These are phyloP conservation scores for Abrus precatorius DNA, from an alignment of 306 rosid genomes.

Conservation along the genomic window DNA sequence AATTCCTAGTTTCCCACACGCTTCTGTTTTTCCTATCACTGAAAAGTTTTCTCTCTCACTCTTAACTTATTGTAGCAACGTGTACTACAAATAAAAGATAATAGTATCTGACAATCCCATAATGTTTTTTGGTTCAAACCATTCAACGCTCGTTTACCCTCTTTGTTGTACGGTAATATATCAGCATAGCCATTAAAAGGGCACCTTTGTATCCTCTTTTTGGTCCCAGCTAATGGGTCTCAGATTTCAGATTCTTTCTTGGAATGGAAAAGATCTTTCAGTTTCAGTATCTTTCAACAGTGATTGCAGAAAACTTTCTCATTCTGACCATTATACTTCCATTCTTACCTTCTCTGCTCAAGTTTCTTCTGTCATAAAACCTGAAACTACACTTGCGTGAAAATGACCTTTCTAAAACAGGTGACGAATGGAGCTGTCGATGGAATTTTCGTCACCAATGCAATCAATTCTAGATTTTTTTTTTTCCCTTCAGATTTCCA, in stretches of 20 bases:
- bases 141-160: slow-evolving; percentile 30
- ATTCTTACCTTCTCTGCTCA: slow-evolving; percentile 44
- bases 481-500: background rate
- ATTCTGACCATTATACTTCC: slow-evolving; percentile 47
- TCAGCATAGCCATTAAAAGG: slow-evolving; percentile 52
- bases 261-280: slow-evolving; percentile 51
- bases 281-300: slow-evolving; percentile 59
- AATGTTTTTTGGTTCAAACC: slow-evolving; percentile 50
- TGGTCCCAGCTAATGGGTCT: slow-evolving; percentile 51
- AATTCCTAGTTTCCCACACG: slow-evolving; percentile 27
- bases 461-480: slow-evolving; percentile 18
- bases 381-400: slow-evolving; percentile 52
- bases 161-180: slow-evolving; percentile 36
- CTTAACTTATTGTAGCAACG: slow-evolving; percentile 56
- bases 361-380: slow-evolving; percentile 50
- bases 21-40: background rate
- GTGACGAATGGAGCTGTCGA: slow-evolving; percentile 44
- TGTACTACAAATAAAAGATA: slow-evolving; percentile 63
- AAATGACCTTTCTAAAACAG: slow-evolving; percentile 47
- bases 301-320: slow-evolving; percentile 51
- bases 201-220: slow-evolving; percentile 49
- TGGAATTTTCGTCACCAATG: slow-evolving; percentile 42
- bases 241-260: slow-evolving; percentile 52
- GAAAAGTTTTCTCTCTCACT: background rate
- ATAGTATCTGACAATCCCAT: slow-evolving; percentile 67